Evolutionary conservation across 306 rosid species (phyloP), one percentile per base, ranked within the genome.

Genomic region (Pyrus communis): DNA sequence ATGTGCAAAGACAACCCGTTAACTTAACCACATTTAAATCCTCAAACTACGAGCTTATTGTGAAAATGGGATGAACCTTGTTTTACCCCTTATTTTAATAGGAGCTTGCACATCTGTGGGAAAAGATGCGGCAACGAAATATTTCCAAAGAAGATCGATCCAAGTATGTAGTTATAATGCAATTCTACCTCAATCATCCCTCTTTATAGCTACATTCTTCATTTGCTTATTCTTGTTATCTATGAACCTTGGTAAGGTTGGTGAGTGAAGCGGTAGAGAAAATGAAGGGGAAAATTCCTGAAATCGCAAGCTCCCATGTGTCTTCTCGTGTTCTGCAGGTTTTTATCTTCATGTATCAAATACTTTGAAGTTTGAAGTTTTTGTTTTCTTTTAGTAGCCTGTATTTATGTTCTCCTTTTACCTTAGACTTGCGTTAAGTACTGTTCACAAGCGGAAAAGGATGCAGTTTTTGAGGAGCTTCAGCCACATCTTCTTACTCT

Each of bases 301-400:
- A 95, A 87, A 95, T 95, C 72, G 93, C 88, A 13, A 87, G 99
- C 74, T 92, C 97, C 68, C 97, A 95, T 52, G 85, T 95, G 68
- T 88, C 97, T 66, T 95, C 99, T 25, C 96, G 99, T 77, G 91
- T 95, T 76, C 93, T 95, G 66, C 99, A 95, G 96, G 99, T 90
- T 30, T 64, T 75, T 43, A 3, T 42, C 35, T 31, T 21, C 38
- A 3, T 76, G 9, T 40, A 38, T 35, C 22, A 46, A 22, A 40
- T 69, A 51, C 25, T 45, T 43, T 10, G 22, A 7, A 49, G 38
- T 57, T 54, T 54, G 9, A 25, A 10, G 54, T 73, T 61, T 52
- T 5, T 66, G 54, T 75, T 7, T 57, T 38, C 28, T 46, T 51
- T 64, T 52, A 63, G 59, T 31, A 28, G 28, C 77, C 77, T 61